These are phyloP conservation scores for Teratosphaeria destructans DNA, from an alignment of 2,329 filamentous ascomycete species.

Conservation along the genomic window DNA sequence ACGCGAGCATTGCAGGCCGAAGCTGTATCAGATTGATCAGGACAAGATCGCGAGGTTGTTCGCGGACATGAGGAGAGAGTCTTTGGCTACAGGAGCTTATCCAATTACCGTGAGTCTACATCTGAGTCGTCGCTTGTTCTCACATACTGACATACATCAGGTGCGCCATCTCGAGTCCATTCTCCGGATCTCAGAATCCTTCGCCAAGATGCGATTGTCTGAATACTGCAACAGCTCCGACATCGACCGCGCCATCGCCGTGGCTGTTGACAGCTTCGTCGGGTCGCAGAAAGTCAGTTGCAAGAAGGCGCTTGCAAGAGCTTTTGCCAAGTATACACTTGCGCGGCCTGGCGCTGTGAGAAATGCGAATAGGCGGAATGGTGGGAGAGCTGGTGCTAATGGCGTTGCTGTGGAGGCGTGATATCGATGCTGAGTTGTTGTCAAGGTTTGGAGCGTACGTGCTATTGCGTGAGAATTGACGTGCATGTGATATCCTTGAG, in stretches of 20 bases:
- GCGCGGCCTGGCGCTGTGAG: slow-evolving; percentile 1
- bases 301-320: slow-evolving; percentile 87
- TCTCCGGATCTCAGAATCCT: slow-evolving; percentile 86
- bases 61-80: slow-evolving; percentile 90
- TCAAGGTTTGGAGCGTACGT: background rate
- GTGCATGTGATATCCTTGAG: background rate
- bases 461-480: background rate
- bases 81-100: slow-evolving; percentile 86
- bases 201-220: slow-evolving; percentile 95
- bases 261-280: slow-evolving; percentile 93
- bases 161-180: slow-evolving; percentile 96
- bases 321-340: slow-evolving; percentile 83
- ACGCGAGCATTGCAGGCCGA: slow-evolving; percentile 76
- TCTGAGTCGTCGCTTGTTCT: slow-evolving; percentile 6
- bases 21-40: slow-evolving; percentile 94
- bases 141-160: slow-evolving; percentile 36
- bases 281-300: slow-evolving; percentile 93
- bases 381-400: background rate
- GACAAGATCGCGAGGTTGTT: slow-evolving; percentile 93
- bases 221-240: slow-evolving; percentile 86
- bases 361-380: background rate
- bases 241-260: slow-evolving; percentile 93
- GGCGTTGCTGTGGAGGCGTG: background rate
- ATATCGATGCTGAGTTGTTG: background rate
- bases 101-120: slow-evolving; percentile 76